Base-by-base conservation (phyloP, 2,329 filamentous ascomycete species). In the Tolypocladium ovalisporum region DNA sequence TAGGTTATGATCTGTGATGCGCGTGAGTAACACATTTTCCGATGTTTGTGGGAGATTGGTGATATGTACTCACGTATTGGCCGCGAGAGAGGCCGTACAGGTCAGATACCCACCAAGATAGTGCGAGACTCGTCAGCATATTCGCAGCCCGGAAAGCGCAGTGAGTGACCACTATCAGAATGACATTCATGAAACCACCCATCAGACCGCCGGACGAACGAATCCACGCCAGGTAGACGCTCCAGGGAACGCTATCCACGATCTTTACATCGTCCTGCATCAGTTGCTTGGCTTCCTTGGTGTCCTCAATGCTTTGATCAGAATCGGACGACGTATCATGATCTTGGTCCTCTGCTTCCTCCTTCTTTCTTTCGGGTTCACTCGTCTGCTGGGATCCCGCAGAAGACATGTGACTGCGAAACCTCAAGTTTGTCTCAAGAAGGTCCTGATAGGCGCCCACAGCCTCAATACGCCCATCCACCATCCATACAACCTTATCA, bases 401-500 rank as follows among this genome's bases (percentile, higher is more conserved):
- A 17, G 37, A 39, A 6, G 37, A 39, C 37, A 39, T 39, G 7
- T 39, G 37, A n/a, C 17, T 39, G 37, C 37, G 37, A n/a, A 39
- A 39, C 37, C 37, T 17, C 2, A 6, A 17, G 6, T 39, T 93
- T 66, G 90, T 85, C 73, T 90, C 88, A 87, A 97, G 90, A 54
- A 97, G 77, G 35, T 86, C 80, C 66, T 85, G 85, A 65, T 93
- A 97, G 0, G 92, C 96, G 63, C 93, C 92, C 40, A 97, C 78
- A 4, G 91, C 90, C 69, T 89, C 84, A 56, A 97, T 88, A 56
- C 80, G 84, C 49, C 94, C 94, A 19, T 86, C 84, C 57, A 96
- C 89, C 83, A 99, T 92, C 84, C 91, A 92, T 52, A 97, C 85
- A 62, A 97, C 92, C 36, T 93, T 82, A 68, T 97, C 93, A 65